Evolutionary conservation across 768 basidiomycete genomes (phyloP).

Genomic region (Pulveroboletus ravenelii): DNA sequence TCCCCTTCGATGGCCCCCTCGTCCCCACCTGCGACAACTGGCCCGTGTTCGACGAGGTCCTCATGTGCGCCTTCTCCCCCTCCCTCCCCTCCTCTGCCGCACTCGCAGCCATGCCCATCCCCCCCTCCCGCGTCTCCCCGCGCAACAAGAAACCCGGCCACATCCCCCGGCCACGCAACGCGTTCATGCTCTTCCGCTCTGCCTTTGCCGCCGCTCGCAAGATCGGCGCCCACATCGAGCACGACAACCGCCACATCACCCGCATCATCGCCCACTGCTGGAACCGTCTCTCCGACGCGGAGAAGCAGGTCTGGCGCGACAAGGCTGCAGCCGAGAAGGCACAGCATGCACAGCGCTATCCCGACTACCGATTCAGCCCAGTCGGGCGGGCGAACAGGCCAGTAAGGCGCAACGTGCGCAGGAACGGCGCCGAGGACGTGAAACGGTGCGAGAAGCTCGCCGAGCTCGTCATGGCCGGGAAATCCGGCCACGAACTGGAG

Average conservation of each 20-base stretch:
- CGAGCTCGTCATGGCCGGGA: constrained; percentile 46
- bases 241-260: constrained; percentile 55
- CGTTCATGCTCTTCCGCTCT: constrained; percentile 57
- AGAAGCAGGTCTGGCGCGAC: constrained; percentile 48
- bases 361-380: constrained; percentile 53
- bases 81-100: constrained; percentile 15
- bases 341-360: constrained; percentile 45
- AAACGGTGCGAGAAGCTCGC: constrained; percentile 48
- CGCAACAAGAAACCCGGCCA: constrained; percentile 38
- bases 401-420: constrained; percentile 47
- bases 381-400: constrained; percentile 39
- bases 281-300: constrained; percentile 46
- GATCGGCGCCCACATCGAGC: constrained; percentile 45
- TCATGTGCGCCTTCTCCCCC: constrained; percentile 7
- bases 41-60: constrained; percentile 23
- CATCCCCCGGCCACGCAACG: constrained; percentile 37
- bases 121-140: constrained; percentile 24
- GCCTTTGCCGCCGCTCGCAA: constrained; percentile 52
- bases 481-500: constrained; percentile 45
- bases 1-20: constrained; percentile 10
- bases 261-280: constrained; percentile 53
- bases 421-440: constrained; percentile 46
- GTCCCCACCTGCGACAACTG: constrained; percentile 15
- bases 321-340: constrained; percentile 50
- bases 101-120: constrained; percentile 28